These are phyloP conservation scores for Auricularia sp. DNA, from an alignment of 768 basidiomycete species.

Conservation along the genomic window DNA sequence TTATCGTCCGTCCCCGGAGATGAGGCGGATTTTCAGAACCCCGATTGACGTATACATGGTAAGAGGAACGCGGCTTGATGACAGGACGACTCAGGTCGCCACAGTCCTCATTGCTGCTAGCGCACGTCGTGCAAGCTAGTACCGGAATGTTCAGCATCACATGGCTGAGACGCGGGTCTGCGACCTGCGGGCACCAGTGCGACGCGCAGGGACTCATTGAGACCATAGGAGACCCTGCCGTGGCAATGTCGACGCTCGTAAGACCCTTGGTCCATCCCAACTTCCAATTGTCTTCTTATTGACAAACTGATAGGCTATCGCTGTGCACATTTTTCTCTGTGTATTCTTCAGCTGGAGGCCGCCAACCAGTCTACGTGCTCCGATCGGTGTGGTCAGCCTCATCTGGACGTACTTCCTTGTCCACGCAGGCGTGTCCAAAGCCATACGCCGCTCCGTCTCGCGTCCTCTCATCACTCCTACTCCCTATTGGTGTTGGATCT, in stretches of 20 bases:
- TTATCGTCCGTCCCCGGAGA: no score
- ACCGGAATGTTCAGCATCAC: neutral
- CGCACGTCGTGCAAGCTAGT: neutral
- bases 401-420: neutral
- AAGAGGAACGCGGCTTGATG: no score
- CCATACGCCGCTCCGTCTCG: neutral
- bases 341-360: neutral
- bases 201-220: neutral
- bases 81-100: no score
- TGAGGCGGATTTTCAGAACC: no score
- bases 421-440: neutral
- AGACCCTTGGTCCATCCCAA: neutral
- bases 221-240: neutral
- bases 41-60: no score
- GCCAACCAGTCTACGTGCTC: neutral
- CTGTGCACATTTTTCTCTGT: neutral
- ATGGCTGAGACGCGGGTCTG: neutral
- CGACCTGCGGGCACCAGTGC: neutral
- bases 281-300: no score
- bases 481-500: neutral
- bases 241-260: neutral
- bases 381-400: neutral
- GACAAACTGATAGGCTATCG: neutral
- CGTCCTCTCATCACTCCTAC: neutral
- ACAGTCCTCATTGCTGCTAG: neutral